Percentiles rank a stretch among this genome's conserved stretches.
Conservation (phyloP, 176 grass and related monocot genomes). For the Aegilops umbellulata region DNA sequence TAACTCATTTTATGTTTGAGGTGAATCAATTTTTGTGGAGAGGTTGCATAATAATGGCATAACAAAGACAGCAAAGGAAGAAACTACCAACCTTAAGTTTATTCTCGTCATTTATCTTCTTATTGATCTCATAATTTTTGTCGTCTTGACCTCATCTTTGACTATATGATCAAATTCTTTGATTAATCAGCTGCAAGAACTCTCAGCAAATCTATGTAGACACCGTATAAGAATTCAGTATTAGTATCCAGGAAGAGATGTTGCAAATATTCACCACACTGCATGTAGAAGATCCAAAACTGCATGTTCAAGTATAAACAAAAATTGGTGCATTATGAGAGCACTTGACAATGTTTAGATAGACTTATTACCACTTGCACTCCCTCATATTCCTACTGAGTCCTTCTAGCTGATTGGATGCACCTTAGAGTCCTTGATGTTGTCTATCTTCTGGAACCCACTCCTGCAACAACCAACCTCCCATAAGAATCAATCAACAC, state of each 20-base stretch:
- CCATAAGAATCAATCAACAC: background rate
- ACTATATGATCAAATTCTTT: slow-evolving; percentile 74
- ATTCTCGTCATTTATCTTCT: slow-evolving; percentile 53
- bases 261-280: background rate
- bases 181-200: slow-evolving; percentile 33
- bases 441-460: slow-evolving; percentile 94
- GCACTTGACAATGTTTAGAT: background rate
- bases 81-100: slow-evolving; percentile 67
- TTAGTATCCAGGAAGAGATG: background rate
- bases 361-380: slow-evolving; percentile 69
- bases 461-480: slow-evolving; percentile 46
- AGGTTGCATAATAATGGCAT: background rate
- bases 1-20: background rate
- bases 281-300: background rate
- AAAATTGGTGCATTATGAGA: background rate
- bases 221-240: background rate
- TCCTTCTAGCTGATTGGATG: slow-evolving; percentile 76
- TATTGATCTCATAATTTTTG: slow-evolving; percentile 56
- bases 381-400: slow-evolving; percentile 93
- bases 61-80: background rate
- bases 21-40: background rate
- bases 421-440: slow-evolving; percentile 80
- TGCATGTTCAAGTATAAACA: background rate
- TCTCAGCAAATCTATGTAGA: background rate
- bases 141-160: slow-evolving; percentile 67